phyloP scores from a whole-genome alignment of 345 rosid species.

The Ceriops decandra region DNA sequence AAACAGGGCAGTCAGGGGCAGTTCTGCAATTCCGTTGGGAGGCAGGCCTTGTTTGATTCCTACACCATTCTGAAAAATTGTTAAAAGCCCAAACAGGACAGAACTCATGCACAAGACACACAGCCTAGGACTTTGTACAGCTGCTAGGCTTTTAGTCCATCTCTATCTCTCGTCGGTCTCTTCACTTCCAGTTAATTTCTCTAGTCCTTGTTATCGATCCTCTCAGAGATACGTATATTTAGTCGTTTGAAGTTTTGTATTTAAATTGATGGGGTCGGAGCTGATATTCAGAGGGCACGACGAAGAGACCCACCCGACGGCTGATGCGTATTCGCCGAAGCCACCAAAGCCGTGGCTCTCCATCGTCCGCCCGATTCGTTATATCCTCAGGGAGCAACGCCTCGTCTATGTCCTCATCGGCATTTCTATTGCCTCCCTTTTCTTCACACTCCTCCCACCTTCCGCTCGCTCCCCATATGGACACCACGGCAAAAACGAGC shows the following conservation, averaged over 20 bases:
- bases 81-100: too few species aligned
- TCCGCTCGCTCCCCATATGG: constrained; percentile 15
- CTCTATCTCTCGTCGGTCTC: too few species aligned
- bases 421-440: constrained; percentile 72
- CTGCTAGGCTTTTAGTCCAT: too few species aligned
- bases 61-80: too few species aligned
- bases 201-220: too few species aligned
- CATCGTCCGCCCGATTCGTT: constrained; percentile 57
- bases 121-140: too few species aligned
- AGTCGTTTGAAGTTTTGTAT: background rate
- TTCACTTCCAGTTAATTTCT: too few species aligned
- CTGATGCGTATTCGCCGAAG: constrained; percentile 63
- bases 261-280: constrained; percentile 61
- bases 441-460: constrained; percentile 56
- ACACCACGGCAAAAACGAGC: constrained; percentile 10
- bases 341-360: constrained; percentile 73
- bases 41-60: background rate
- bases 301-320: constrained; percentile 43
- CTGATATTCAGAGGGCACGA: constrained; percentile 73
- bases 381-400: constrained; percentile 88
- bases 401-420: constrained; percentile 77
- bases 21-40: constrained; percentile 16
- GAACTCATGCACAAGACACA: too few species aligned
- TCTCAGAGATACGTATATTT: too few species aligned
- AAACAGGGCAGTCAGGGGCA: constrained; percentile 3